Evolutionary conservation across 2,329 filamentous ascomycete genomes (phyloP).

Genomic region (Talaromyces sp.): DNA sequence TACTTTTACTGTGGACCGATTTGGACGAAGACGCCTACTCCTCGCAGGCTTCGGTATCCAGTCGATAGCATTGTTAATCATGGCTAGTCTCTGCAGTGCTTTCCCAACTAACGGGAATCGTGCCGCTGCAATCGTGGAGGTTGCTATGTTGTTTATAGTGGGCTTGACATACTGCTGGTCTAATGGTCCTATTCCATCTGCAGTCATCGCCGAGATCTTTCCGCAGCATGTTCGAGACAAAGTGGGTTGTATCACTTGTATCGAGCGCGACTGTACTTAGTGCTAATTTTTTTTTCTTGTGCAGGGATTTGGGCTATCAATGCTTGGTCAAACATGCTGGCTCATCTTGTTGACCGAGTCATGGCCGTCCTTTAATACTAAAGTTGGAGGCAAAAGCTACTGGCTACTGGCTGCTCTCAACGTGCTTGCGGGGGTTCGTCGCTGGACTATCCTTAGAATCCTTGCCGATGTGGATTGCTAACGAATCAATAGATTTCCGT

Average conservation of each 20-base stretch:
- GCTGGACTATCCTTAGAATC: not conserved
- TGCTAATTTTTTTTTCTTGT: not conserved
- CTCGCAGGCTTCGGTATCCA: slow-evolving; percentile 43
- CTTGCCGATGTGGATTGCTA: not conserved
- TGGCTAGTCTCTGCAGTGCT: slow-evolving; percentile 42
- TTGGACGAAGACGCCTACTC: slow-evolving; percentile 38
- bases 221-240: slow-evolving; percentile 47
- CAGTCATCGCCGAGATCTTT: slow-evolving; percentile 45
- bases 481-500: slow-evolving; percentile 29
- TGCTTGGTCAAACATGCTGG: slow-evolving; percentile 41
- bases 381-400: slow-evolving; percentile 43
- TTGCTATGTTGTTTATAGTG: slow-evolving; percentile 49
- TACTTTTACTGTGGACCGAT: slow-evolving; percentile 44
- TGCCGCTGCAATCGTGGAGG: slow-evolving; percentile 42
- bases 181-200: slow-evolving; percentile 43
- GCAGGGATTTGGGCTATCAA: slow-evolving; percentile 16
- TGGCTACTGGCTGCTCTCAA: slow-evolving; percentile 47
- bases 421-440: slow-evolving; percentile 19
- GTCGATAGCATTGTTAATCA: slow-evolving; percentile 38
- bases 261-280: not conserved
- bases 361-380: slow-evolving; percentile 43
- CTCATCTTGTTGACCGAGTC: slow-evolving; percentile 44
- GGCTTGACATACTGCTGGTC: slow-evolving; percentile 48
- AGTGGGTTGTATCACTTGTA: slow-evolving; percentile 1
- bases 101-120: slow-evolving; percentile 39